Base-by-base conservation (phyloP, 1,139 yeast species). In the Scheffersomyces cryptocercus region DNA sequence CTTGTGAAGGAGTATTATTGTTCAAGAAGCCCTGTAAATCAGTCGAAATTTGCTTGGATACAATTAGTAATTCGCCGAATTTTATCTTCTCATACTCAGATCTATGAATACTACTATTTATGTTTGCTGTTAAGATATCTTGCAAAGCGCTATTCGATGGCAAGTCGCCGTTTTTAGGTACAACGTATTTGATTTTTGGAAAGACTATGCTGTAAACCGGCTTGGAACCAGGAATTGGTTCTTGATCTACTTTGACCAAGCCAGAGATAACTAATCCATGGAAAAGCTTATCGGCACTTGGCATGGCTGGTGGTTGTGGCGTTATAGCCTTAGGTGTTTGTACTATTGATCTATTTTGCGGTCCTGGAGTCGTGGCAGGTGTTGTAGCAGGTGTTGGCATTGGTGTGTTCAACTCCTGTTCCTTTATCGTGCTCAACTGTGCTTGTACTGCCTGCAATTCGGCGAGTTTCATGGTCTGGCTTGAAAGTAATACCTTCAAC, bases 371-470 rank as follows among this genome's bases (percentile, higher is more conserved):
- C 14, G 45, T 35, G 13, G 51, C 49, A 9, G 61, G 54, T 15
- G 55, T 40, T n/a, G 52, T 49, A 12, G 49, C 41, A 10, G 62
- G 54, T 10, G 55, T 44, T 24, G 50, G 47, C 8, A 54, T 48
- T 16, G 53, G 44, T 8, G 59, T 52, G 11, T 50, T 44, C 33
- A 63, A 51, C 49, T 69, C 73, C 49, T 70, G 75, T 42, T 67
- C 70, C 47, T 63, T 69, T 44, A 70, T 70, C 31, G 53, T 56
- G 40, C 58, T 60, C 39, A 73, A 57, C 47, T 68, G 73, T 20
- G 56, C 54, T 49, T 70, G 75, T 8, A 73, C 70, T 1, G 74
- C 74, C 36, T 58, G 58, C 39, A 79, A 64, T 45, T 79, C 81
- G 24, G 65, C 62, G 8, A 61, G 58, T 31, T 69, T 71, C 63